Evolutionary conservation across 306 rosid species (phyloP).

Genomic region (Comarum palustre): DNA sequence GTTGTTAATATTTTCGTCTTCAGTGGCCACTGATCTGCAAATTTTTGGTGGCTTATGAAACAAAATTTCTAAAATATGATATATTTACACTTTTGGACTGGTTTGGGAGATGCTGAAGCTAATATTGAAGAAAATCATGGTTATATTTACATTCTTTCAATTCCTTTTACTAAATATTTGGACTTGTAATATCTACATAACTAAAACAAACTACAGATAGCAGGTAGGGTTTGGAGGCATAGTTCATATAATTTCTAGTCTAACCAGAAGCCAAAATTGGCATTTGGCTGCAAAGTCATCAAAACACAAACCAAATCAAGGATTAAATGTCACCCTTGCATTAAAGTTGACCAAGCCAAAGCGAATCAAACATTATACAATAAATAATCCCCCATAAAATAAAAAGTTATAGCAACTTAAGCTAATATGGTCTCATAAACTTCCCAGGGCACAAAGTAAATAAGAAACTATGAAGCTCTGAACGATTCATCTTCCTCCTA

Average conservation of each 20-base stretch:
- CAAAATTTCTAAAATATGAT: too few species aligned
- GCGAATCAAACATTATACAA: neutral
- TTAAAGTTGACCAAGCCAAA: neutral
- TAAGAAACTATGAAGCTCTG: neutral
- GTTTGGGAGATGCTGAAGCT: too few species aligned
- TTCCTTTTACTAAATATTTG: too few species aligned
- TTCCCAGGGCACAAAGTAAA: neutral
- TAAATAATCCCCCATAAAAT: neutral
- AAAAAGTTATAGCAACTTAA: conserved; percentile 1
- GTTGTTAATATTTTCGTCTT: too few species aligned
- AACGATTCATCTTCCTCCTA: conserved; percentile 4
- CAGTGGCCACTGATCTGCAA: too few species aligned
- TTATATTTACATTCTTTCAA: too few species aligned
- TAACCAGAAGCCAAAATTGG: neutral
- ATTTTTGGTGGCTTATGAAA: too few species aligned
- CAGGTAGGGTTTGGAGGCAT: too few species aligned
- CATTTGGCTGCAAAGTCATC: neutral
- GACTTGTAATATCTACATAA: too few species aligned
- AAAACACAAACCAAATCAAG: neutral
- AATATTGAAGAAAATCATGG: too few species aligned
- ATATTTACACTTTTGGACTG: too few species aligned
- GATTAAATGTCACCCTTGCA: neutral
- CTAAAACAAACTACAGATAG: too few species aligned
- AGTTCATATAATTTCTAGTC: neutral
- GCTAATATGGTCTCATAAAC: conserved; percentile 9